These are phyloP conservation scores for Trichosporon sp. DNA, from an alignment of 1,284 basidiomycete genomes.

Conservation along the genomic window DNA sequence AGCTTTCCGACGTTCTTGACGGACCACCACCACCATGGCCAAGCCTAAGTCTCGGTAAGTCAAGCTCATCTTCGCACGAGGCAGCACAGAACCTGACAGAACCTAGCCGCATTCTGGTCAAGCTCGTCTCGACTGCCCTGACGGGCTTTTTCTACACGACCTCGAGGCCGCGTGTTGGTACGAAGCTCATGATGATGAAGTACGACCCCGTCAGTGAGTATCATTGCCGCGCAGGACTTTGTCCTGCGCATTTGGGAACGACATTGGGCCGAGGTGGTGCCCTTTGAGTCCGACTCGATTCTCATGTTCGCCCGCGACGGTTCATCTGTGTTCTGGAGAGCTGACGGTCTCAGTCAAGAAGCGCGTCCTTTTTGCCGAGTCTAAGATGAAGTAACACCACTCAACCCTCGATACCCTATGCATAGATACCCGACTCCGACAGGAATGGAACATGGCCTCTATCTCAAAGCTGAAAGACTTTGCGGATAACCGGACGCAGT, in stretches of 20 bases:
- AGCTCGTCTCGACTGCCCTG: conserved; percentile 79
- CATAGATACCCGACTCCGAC: conserved; percentile 19
- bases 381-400: conserved; percentile 54
- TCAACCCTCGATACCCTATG: conserved; percentile 12
- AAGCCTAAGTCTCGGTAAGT: not conserved
- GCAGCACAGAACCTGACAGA: not conserved
- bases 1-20: not conserved
- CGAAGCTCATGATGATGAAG: conserved; percentile 74
- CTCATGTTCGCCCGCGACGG: no score
- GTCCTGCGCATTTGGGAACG: no score
- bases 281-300: no score
- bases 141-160: conserved; percentile 87
- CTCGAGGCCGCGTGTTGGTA: conserved; percentile 61
- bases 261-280: no score
- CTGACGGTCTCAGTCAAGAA: conserved; percentile 55
- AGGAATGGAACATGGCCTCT: no score
- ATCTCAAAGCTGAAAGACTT: no score
- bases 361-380: conserved; percentile 65
- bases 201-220: conserved; percentile 75
- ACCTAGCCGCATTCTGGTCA: conserved; percentile 70
- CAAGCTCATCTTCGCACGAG: not conserved
- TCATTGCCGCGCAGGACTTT: no score
- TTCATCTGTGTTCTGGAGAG: not conserved
- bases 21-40: not conserved
- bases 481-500: not conserved